Base-by-base conservation (phyloP, 2,329 filamentous ascomycete genomes). In the Hymenoscyphus occultus region DNA sequence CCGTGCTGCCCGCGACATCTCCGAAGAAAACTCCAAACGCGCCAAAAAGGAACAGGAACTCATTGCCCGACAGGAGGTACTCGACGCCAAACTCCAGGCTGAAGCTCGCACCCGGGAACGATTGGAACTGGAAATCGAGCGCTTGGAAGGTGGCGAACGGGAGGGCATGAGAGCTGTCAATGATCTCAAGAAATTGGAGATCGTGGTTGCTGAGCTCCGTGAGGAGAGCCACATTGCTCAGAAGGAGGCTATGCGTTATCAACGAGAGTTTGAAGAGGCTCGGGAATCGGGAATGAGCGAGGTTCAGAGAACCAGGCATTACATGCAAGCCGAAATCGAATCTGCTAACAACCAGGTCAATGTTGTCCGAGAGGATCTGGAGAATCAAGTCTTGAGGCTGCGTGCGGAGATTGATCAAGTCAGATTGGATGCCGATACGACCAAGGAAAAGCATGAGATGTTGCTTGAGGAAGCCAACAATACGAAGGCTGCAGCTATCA, bases 261-360 rank as follows among this genome's bases (percentile, higher is more conserved):
- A 96, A 76, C 87, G 91, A 61, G 93, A 97, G 73, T 90, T 94
- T 72, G 86, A 92, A 66, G 91, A 96, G 73, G 91, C 92, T 10
- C 87, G 90, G 68, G 92, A 97, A 72, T 88, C 87, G 60, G 92
- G 87, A 64, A 87, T 89, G 51, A 84, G 86, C 45, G 93, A 98
- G 75, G 88, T 96, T 56, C 89, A 94, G 76, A 89, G 92, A 58
- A 91, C 89, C 14, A 90, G 90, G 65, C 86, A 89, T 68, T 84
- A 91, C 4, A 83, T 97, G 81, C 90, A 96, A 76, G 84, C 85
- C 13, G 92, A 97, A 74, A 81, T 97, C 40, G 92, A 97, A 65
- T 83, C 87, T 48, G 91, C 93, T 61, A 95, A 93, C 74, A 88
- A 91, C 75, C 90, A 96, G 72, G 90, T 94, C 76, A 94, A 96